phyloP scores from a whole-genome alignment of 2,329 filamentous ascomycete genomes.

The Domatiomyces catenatus region DNA sequence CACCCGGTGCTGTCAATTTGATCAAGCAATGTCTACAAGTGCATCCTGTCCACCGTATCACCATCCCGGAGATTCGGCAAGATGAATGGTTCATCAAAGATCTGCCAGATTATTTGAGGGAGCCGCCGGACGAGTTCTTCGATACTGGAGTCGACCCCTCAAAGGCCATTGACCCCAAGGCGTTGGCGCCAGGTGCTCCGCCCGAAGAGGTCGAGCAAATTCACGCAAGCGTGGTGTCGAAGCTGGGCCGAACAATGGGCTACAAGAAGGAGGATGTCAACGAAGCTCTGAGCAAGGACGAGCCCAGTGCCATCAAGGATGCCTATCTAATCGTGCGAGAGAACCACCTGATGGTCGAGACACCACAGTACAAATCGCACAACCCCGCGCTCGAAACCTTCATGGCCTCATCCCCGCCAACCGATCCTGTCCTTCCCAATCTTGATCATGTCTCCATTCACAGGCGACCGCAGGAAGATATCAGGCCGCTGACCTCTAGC shows the following conservation, averaged over 20 bases:
- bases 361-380: constrained; percentile 38
- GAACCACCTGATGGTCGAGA: constrained; percentile 73
- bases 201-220: constrained; percentile 72
- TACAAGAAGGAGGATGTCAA: constrained; percentile 91
- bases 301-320: constrained; percentile 96
- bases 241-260: constrained; percentile 95
- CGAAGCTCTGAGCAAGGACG: constrained; percentile 76
- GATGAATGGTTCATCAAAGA: constrained; percentile 90
- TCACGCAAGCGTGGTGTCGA: constrained; percentile 81
- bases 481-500: constrained; percentile 15
- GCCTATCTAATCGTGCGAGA: constrained; percentile 96
- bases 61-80: constrained; percentile 79
- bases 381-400: constrained; percentile 35
- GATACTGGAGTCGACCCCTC: constrained; percentile 89
- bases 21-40: constrained; percentile 83
- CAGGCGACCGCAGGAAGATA: constrained; percentile 7
- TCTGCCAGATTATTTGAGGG: constrained; percentile 70
- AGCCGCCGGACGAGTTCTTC: constrained; percentile 78
- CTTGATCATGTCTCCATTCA: constrained; percentile 2
- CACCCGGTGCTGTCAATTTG: constrained; percentile 60
- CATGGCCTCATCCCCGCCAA: constrained; percentile 41
- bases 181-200: constrained; percentile 65
- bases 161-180: constrained; percentile 71
- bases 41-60: constrained; percentile 78
- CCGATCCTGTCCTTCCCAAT: constrained; percentile 22